Base-by-base conservation (phyloP, 331 rosid genomes). In the Spiraea crenata region DNA sequence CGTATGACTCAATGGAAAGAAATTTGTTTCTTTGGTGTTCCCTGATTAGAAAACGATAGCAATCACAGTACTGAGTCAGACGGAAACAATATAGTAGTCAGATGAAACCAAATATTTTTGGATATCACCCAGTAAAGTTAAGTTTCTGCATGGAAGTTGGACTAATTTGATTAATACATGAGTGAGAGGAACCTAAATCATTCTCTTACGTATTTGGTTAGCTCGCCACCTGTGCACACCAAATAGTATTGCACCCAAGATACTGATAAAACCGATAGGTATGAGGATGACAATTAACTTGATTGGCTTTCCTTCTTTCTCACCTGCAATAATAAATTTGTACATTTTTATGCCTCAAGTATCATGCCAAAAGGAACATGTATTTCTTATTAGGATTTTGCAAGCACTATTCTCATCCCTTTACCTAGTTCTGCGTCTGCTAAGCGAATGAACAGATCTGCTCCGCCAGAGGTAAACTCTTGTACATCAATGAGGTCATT, bases 391-490 rank as follows among this genome's bases (percentile, higher is more conserved):
- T 50, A 50, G 3, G 17, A n/a, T 52, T 17, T 5, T 52, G 57
- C 9, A 57, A 9, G 37, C 1, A 35, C 5, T 62, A 40, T 3
- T 15, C 9, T 19, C 14, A 13, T 16, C 55, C 56, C 54, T 7
- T 52, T 52, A 52, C 77, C 77, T 10, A 31, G 59, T n/a, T 64
- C 77, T n/a, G n/a, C n/a, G n/a, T n/a, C n/a, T n/a, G n/a, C n/a
- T n/a, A n/a, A n/a, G n/a, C n/a, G n/a, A n/a, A n/a, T n/a, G n/a
- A n/a, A n/a, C n/a, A n/a, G n/a, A n/a, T n/a, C n/a, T n/a, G n/a
- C n/a, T n/a, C n/a, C n/a, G n/a, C n/a, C n/a, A n/a, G n/a, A n/a
- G n/a, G n/a, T n/a, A n/a, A n/a, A n/a, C n/a, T n/a, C n/a, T n/a
- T n/a, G n/a, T n/a, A n/a, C n/a, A n/a, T n/a, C 77, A 54, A 74